Evolutionary conservation across 495 filamentous ascomycete species (phyloP).

Genomic region (Lophiostoma macrostomum): DNA sequence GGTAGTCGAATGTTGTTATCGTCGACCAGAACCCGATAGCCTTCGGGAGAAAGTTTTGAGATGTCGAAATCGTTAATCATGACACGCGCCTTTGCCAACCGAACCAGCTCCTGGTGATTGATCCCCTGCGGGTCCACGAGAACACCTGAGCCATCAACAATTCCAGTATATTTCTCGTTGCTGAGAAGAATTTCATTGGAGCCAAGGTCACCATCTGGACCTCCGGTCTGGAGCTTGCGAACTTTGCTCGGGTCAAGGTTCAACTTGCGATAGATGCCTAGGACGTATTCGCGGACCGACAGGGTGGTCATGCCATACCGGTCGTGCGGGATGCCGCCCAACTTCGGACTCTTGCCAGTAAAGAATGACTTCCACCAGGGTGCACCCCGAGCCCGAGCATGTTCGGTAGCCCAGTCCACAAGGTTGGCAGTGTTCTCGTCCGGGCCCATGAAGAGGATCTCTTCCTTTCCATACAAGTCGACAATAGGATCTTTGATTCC

Average conservation of each 20-base stretch:
- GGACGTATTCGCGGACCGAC: conserved; percentile 91
- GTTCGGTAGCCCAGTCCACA: conserved; percentile 96
- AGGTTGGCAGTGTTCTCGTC: conserved; percentile 98
- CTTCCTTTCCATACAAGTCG: conserved; percentile 86
- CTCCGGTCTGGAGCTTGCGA: conserved; percentile 94
- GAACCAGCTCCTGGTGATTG: conserved; percentile 75
- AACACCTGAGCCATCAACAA: conserved; percentile 94
- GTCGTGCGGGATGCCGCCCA: conserved; percentile 96
- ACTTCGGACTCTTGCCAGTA: conserved; percentile 92
- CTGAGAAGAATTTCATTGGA: conserved; percentile 96
- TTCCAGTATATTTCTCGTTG: conserved; percentile 88
- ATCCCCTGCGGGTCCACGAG: conserved; percentile 89
- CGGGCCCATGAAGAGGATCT: conserved; percentile 97
- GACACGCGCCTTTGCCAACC: conserved; percentile 77
- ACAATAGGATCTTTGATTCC: conserved; percentile 99
- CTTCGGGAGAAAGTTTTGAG: conserved; percentile 78
- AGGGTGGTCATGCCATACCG: conserved; percentile 96
- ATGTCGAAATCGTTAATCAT: conserved; percentile 90
- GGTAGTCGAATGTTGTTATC: conserved; percentile 84
- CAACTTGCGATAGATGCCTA: conserved; percentile 94
- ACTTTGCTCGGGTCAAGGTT: conserved; percentile 79
- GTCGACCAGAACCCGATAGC: conserved; percentile 91
- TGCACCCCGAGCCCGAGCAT: conserved; percentile 81
- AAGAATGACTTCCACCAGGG: conserved; percentile 99
- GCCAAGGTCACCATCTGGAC: conserved; percentile 92